Evolutionary conservation across 768 basidiomycete genomes (phyloP), one percentile per base, ranked within the genome.

Genomic region (Holtermannia corniformis): DNA sequence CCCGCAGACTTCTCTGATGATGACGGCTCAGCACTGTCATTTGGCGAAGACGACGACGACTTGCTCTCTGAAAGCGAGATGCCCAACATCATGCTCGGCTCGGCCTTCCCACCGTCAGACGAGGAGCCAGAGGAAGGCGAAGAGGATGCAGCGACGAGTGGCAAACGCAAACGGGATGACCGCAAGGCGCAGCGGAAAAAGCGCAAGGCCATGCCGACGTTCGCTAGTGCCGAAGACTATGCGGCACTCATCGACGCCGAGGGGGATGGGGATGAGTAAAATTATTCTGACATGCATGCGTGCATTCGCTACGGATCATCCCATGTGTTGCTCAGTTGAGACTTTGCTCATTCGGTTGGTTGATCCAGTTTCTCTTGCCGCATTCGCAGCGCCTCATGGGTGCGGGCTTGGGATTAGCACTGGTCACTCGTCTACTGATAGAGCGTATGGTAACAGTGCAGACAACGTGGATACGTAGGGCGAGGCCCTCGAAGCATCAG

Each of bases 191-290:
- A 57, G 53, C 75, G 71, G 64, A 79, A 77, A 72, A 78, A 82
- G 73, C 87, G 87, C 76, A 88, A 82, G 74, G 65, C 62, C 47
- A 52, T 71, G 58, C 71, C 71, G 1, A 43, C 61, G 49, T 66
- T 71, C 47, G 72, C 62, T 7, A 62, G 58, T 57, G 71, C 71
- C 51, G 72, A 74, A 57, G 72, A 71, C 44, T 74, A 71, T 50
- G 65, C 67, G 51, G 62, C 58, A 28, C 51, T 74, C 21, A 74
- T 74, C 56, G 71, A 73, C 43, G 61, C 51, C 13, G 69, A 57
- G 20, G 70, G 61, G 16, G 64, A 61, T 43, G 63, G 64, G 42
- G 69, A 70, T 51, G 72, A 73, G 47, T 59, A 59, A n/a, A n/a
- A n/a, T n/a, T n/a, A n/a, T n/a, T n/a, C n/a, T n/a, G n/a, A n/a